Evolutionary conservation across 2,329 filamentous ascomycete genomes (phyloP), one percentile per base, ranked within the genome.

Genomic region (Epichloe sylvatica): DNA sequence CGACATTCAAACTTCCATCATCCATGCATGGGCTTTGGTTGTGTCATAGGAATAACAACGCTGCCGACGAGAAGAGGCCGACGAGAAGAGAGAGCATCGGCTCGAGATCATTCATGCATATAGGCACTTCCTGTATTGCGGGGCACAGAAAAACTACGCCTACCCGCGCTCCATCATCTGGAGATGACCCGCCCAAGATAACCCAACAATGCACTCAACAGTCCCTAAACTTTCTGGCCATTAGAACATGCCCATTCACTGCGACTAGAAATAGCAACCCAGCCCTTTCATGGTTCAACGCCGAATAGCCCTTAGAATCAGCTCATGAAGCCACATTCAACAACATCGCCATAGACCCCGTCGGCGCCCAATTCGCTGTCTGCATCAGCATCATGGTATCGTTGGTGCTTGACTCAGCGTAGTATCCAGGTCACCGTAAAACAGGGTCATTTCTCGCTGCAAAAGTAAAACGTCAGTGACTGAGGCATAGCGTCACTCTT

Each of bases 391-490:
- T 57, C 56, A 65, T 46, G 61, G 56, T 42, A 59, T 54, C 23
- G 61, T 56, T 33, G 64, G 59, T 39, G 59, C 56, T 53, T 67
- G 63, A 46, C 57, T 62, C 49, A 68, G 53, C 8, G 65, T 66
- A 52, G 74, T 75, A 62, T 82, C 78, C 52, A 83, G 64, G 52
- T 83, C 80, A 41, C 72, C 72, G 52, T 83, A 83, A 55, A 78
- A 71, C 43, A 83, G 64, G 7, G 75, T 76, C 51, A 83, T 70
- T 57, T 81, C 78, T 49, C 77, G 70, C 79, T 82, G 54, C 81
- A 53, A 43, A 25, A 7, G 9, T 21, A n/a, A 5, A 9, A 33
- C 4, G 52, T 58, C 15, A 57, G 50, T 45, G 38, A 47, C 33
- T 12, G 9, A 4, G 46, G 11, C 4, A 36, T 38, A 36, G 25